Percentiles rank a stretch among this genome's conserved stretches.
Evolutionary conservation across 768 basidiomycete species (phyloP).

Genomic region (Mycena polygramma): DNA sequence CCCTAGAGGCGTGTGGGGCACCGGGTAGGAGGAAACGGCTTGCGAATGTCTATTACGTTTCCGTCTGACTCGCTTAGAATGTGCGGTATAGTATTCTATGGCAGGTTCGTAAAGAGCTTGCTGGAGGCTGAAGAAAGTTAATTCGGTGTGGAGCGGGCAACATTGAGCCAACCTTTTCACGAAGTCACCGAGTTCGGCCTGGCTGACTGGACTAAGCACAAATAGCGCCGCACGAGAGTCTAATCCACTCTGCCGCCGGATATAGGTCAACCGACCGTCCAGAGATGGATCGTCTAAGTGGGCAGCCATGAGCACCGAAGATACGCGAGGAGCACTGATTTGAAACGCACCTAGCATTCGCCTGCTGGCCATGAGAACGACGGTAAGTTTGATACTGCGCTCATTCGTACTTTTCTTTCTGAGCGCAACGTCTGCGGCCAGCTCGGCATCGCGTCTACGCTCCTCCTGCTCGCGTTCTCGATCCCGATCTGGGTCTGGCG

Average conservation of each 20-base stretch:
- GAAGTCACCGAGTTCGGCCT: slow-evolving; percentile 90
- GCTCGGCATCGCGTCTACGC: slow-evolving; percentile 76
- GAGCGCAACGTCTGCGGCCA: slow-evolving; percentile 83
- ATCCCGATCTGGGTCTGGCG: slow-evolving; percentile 65
- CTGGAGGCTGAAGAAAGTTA: slow-evolving; percentile 71
- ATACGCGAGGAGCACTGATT: neutral
- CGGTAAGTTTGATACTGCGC: slow-evolving; percentile 92
- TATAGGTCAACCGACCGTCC: slow-evolving; percentile 86
- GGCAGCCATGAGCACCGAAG: slow-evolving; percentile 1
- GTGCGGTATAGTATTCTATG: slow-evolving; percentile 92
- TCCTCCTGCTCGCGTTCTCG: slow-evolving; percentile 77
- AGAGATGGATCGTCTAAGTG: slow-evolving; percentile 83
- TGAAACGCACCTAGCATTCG: slow-evolving; percentile 80
- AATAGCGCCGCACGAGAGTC: slow-evolving; percentile 95
- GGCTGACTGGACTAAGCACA: slow-evolving; percentile 92
- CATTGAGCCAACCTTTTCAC: slow-evolving; percentile 71
- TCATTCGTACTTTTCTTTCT: slow-evolving; percentile 87
- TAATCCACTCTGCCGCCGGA: slow-evolving; percentile 88
- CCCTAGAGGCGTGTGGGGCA: slow-evolving; percentile 62
- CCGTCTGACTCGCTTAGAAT: slow-evolving; percentile 91
- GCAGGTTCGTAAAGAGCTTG: slow-evolving; percentile 91
- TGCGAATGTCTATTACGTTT: slow-evolving; percentile 90
- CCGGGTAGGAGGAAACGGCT: slow-evolving; percentile 61
- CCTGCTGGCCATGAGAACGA: slow-evolving; percentile 92
- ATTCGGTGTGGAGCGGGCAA: slow-evolving; percentile 14